Base-by-base conservation (phyloP, 164 flowering plant genomes). In the Platanus orientalis region DNA sequence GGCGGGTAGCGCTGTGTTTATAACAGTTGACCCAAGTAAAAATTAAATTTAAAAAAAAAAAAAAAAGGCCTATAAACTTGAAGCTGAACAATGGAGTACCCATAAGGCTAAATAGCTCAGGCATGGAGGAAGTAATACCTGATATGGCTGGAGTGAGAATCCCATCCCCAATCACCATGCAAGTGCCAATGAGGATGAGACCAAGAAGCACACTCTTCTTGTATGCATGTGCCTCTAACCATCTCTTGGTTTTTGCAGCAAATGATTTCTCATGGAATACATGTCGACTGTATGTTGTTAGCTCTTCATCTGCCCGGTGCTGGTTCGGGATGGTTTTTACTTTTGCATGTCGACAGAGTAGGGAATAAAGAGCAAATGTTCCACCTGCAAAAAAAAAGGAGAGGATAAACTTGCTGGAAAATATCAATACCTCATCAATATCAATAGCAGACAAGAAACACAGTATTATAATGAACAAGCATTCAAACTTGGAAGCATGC, bases 121-220 rank as follows among this genome's bases (percentile, higher is more conserved):
- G 47, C 47, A 62, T 24, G 57, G 10, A 34, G 0, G 5, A 28
- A 49, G 11, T 23, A 44, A 60, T 17, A 64, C 98, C 98, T 69
- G 98, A 93, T 65, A 93, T 93, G 54, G 97, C 98, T 13, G 98
- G 98, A 69, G 98, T 92, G 16, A 92, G 87, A 76, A 92, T 92
- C 21, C 98, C 98, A 80, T 92, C 98, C 17, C 98, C 98, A 64
- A 92, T 88, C 58, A 90, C 81, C 98, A 88, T 92, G 76, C 92
- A 92, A 63, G 96, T 88, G 68, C 97, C 97, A 60, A 90, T 85
- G 62, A 93, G 89, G 53, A 93, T 97, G 32, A 90, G 79, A 44
- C 88, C 67, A 69, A 90, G 89, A 71, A 93, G 90, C 10, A 80
- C 64, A 74, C 77, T 87, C 61, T 76, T 93, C 71, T 84, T 75